Evolutionary conservation across 2,329 filamentous ascomycete genomes (phyloP), one percentile per base, ranked within the genome.

Genomic region (Phaeosphaeriaceae sp.): DNA sequence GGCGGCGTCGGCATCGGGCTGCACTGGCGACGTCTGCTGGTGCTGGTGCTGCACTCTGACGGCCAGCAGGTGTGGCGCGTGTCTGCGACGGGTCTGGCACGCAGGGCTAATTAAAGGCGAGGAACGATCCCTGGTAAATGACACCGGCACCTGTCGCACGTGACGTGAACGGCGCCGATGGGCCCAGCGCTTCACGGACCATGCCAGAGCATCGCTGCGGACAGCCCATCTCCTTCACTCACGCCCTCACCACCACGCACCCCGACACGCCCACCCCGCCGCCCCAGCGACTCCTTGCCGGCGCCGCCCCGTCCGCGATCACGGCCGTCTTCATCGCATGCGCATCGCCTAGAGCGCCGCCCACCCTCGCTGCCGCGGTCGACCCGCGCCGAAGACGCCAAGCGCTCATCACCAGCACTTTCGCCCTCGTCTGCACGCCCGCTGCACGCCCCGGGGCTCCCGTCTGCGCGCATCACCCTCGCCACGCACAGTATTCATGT

Each of bases 321-420:
- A 46, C 62, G 53, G 46, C 60, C 54, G 51, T 51, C 48, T 42
- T 45, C 24, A 42, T 65, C 68, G 72, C 59, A 76, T 76, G 72
- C 72, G 71, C 71, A 65, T 60, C 56, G 44, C 58, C 58, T 72
- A 71, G 67, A 63, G 55, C 57, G 61, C 61, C n/a, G n/a, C 58
- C 60, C 60, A 58, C 58, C 52, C 58, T 61, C 65, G 57, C 63
- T 70, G 69, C 66, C 63, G 72, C 71, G 70, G 71, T 65, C 65
- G 53, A 67, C 57, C 69, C 68, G 70, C 71, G 68, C 65, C 57
- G 65, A 62, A 60, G 57, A 57, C 67, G 69, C 66, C 70, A 68
- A 72, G 66, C 62, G 63, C 67, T 62, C 63, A 60, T 53, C 54
- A 63, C 62, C 54, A 66, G 66, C 67, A 60, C 68, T 60, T 56